These are phyloP conservation scores for Umbelopsis sp. DNA, from an alignment of 192 early-diverging fungal species.

Conservation along the genomic window DNA sequence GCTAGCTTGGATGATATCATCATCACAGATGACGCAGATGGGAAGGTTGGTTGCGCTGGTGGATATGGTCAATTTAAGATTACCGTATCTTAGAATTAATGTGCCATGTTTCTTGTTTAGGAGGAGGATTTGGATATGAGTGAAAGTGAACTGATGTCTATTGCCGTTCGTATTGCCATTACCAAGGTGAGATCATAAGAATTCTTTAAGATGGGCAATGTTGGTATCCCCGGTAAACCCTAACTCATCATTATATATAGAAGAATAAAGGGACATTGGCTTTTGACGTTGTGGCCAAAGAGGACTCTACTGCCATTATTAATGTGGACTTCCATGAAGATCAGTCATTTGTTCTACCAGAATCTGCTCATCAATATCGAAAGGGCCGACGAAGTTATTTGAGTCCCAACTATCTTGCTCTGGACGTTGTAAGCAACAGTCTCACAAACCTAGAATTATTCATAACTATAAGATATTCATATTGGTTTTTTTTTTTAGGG, in stretches of 20 bases:
- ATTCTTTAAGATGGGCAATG: not conserved
- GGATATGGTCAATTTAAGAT: too few species aligned
- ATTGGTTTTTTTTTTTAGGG: not conserved
- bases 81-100: too few species aligned
- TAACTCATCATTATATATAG: not conserved
- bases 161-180: not conserved
- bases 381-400: not conserved
- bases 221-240: too few species aligned
- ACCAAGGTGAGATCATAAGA: not conserved
- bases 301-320: not conserved
- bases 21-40: not conserved
- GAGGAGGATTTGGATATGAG: too few species aligned
- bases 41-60: too few species aligned
- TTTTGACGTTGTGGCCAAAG: not conserved
- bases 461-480: not conserved
- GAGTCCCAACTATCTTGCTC: not conserved
- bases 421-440: not conserved
- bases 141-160: not conserved
- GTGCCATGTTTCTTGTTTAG: too few species aligned
- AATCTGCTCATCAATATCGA: conserved; percentile 3
- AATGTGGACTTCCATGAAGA: not conserved
- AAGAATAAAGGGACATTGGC: not conserved
- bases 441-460: not conserved
- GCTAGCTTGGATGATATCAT: not conserved
- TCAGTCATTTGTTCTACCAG: not conserved